Evolutionary conservation across 371 early-diverging fungal species (phyloP), one percentile per base, ranked within the genome.

Genomic region (Mycotypha africana): DNA sequence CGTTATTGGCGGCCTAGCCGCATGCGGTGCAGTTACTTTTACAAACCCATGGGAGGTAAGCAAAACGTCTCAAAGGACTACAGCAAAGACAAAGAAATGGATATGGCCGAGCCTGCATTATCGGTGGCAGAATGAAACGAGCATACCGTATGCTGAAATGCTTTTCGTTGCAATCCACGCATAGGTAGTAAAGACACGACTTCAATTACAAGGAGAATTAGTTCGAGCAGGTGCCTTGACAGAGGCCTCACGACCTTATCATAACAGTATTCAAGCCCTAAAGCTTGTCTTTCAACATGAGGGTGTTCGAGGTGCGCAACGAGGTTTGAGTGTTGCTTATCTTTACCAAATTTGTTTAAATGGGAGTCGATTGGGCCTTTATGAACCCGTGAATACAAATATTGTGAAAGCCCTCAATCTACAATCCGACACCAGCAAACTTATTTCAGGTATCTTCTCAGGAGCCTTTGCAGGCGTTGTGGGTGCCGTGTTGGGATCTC

Each of bases 201-300:
- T 96, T 45, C 98, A 97, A 62, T 77, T 96, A 31, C 97, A 96
- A 67, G 96, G 95, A 30, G 97, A 97, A 60, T 74, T 95, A 49
- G 69, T 71, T 6, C 54, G 65, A 42, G 70, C 78, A 19, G 72
- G 70, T 31, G 52, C 66, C 2, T 58, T 71, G 39, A 56, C 81
- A 12, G 76, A 67, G 36, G 57, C 74, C 21, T 59, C 67, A 5
- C 65, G 76, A 52, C 81, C 86, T 21, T 94, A 94, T 67, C 82
- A 73, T 47, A 88, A 85, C 52, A 85, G 88, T 26, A 71, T 85
- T 19, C 84, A 85, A 49, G 91, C 92, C 16, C 75, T 95, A 20
- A 69, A 68, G 16, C 76, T 83, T n/a, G 88, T 96, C 26, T 73
- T 78, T 31, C 76, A 80, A 36, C 67, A 82, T 41, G 97, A 97